Conservation (phyloP, 495 filamentous ascomycete species). For the Bacidia gigantensis region DNA sequence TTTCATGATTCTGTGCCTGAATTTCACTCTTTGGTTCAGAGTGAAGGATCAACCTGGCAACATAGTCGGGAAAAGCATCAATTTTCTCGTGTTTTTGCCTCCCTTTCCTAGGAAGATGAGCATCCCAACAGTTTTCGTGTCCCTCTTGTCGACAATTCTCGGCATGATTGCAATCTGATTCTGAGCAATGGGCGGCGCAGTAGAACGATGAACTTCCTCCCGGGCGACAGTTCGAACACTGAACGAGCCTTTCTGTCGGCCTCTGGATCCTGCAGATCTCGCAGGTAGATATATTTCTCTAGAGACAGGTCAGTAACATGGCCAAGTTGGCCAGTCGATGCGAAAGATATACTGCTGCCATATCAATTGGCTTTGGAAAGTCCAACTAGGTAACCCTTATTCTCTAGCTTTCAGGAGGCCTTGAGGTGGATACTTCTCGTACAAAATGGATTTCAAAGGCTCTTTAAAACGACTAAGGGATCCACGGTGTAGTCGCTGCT, state of each 20-base stretch:
- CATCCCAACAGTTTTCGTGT: neutral
- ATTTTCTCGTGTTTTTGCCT: neutral
- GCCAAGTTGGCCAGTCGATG: neutral
- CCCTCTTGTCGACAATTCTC: neutral
- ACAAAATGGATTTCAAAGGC: neutral
- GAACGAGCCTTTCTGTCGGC: neutral
- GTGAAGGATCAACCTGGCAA: neutral
- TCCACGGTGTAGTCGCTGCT: neutral
- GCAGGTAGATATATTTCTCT: neutral
- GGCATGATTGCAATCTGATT: neutral
- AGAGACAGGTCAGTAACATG: neutral
- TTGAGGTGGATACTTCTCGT: no score
- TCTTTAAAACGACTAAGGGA: neutral
- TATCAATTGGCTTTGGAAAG: neutral
- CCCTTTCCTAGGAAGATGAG: neutral
- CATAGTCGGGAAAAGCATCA: conserved; percentile 1
- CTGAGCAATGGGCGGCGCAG: neutral
- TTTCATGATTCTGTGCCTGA: neutral
- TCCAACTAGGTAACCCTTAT: neutral
- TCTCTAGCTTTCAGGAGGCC: no score
- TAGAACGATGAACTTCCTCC: neutral
- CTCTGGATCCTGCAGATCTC: neutral
- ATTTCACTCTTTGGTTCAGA: neutral
- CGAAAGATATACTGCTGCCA: neutral
- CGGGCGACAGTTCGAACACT: neutral